Evolutionary conservation across 2,329 filamentous ascomycete genomes (phyloP), one percentile per base, ranked within the genome.

Genomic region (Fusarium sp.): DNA sequence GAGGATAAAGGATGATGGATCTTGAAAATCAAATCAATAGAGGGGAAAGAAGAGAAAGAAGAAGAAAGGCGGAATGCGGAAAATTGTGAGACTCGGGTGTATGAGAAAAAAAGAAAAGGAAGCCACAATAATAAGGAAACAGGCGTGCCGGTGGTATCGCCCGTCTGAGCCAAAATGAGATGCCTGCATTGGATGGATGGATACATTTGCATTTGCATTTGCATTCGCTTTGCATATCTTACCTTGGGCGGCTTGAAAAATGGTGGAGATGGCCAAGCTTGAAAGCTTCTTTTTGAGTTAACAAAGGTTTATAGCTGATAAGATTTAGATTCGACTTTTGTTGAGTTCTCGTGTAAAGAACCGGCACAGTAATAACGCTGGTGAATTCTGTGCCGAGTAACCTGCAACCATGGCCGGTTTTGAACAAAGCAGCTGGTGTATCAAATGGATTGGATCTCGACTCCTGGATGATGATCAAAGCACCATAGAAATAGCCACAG

Each of bases 181-280:
- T 50, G 47, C 33, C 32, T 57, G 58, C 40, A 56, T 49, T 65
- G 43, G 49, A 58, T 52, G 50, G 38, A 49, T 59, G 25, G 19
- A 40, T 61, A 32, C 33, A 53, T 68, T 23, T 67, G 30, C 49
- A 44, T 30, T 30, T 38, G 37, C 12, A 44, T 46, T 23, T 57
- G 49, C 30, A 57, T 61, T 61, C 30, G 12, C 23, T 61, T 61
- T 61, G 59, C 59, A 57, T 44, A 61, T 61, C 49, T 61, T 61
- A 37, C 56, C 61, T 61, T n/a, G 43, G 25, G 30, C 43, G 44
- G 30, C 56, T 32, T 61, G 43, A 25, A 61, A 43, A 32, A 28
- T 42, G 46, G 71, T 74, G 67, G 71, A 58, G 62, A 68, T 71
- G 37, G 43, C 12, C 25, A 64, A 46, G 46, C 49, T 64, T 47